phyloP scores from a whole-genome alignment of 2,329 filamentous ascomycete genomes.

The Aspergillus ruber region DNA sequence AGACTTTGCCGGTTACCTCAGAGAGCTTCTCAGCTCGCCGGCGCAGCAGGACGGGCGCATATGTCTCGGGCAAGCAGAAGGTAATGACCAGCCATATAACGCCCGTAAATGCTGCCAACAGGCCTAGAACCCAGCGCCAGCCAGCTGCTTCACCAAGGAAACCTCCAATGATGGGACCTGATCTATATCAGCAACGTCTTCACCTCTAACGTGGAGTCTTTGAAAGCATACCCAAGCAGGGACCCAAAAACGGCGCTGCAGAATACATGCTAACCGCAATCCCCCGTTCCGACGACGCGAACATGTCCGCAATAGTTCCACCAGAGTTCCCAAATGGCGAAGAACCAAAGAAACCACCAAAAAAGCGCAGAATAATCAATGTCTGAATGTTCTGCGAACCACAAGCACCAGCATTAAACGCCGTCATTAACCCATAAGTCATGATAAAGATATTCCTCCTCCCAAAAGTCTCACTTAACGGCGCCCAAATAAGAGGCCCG shows the following conservation, averaged over 20 bases:
- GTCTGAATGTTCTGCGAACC: constrained; percentile 52
- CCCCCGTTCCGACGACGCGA: constrained; percentile 47
- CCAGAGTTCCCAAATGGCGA: constrained; percentile 56
- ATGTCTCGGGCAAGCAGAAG: constrained; percentile 28
- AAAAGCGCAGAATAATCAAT: constrained; percentile 59
- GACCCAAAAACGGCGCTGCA: constrained; percentile 60
- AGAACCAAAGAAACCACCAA: constrained; percentile 56
- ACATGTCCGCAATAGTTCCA: constrained; percentile 57
- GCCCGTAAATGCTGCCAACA: constrained; percentile 54
- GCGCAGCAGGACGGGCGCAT: constrained; percentile 44
- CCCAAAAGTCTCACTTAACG: constrained; percentile 28
- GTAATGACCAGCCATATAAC: constrained; percentile 3
- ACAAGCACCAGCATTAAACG: constrained; percentile 56
- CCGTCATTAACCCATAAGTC: constrained; percentile 40
- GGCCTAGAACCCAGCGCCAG: constrained; percentile 62
- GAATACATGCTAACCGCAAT: constrained; percentile 59
- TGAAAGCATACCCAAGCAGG: constrained; percentile 38
- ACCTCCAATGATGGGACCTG: constrained; percentile 57
- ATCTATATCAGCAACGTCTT: background rate
- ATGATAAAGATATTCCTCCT: constrained; percentile 25
- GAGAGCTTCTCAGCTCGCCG: constrained; percentile 37
- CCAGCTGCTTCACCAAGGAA: constrained; percentile 58
- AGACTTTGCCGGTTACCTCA: constrained; percentile 21
- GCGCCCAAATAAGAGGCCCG: constrained; percentile 38
- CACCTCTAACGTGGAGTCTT: background rate